Base-by-base conservation (phyloP, 164 flowering plant genomes). In the Vitis rotundifolia region DNA sequence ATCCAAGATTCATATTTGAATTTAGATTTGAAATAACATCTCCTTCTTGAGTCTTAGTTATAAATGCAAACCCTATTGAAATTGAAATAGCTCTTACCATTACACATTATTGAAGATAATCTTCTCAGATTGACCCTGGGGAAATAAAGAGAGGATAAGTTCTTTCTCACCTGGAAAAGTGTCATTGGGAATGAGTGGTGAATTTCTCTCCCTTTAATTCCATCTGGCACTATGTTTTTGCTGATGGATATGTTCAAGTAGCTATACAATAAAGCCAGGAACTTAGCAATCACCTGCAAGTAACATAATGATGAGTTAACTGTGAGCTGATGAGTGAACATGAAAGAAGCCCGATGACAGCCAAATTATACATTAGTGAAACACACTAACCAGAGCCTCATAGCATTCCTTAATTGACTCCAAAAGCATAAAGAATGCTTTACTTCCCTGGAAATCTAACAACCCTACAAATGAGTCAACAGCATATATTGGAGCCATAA, bases 141-240 rank as follows among this genome's bases (percentile, higher is more conserved):
- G 26, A 57, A 13, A 16, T 48, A 58, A 16, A 67, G 8, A 48
- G 5, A n/a, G 15, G 4, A 11, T 9, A 52, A 69, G 26, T 28
- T 63, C 10, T 61, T 57, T 49, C 61, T 37, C 37, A 93, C 98
- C 98, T 86, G 96, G 69, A 95, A 88, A 77, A 95, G 93, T 61
- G 96, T 91, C 92, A 95, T 83, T 26, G 98, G 98, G 71, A 94
- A 94, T 7, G 93, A 77, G 74, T 93, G 98, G 80, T 87, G 97
- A 76, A 95, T 85, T 74, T 89, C 97, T 77, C 99, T 86, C 70
- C 98, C 98, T 77, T 94, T 92, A 49, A 95, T 87, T 69, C 79
- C 92, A 85, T 95, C 99, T 0, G 99, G 99, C 61, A 95, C 97
- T 55, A 83, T 80, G 76, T 84, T 86, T 64, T 81, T 83, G 79